Conservation (phyloP, 2,329 filamentous ascomycete species). For the Sporothrix luriei region DNA sequence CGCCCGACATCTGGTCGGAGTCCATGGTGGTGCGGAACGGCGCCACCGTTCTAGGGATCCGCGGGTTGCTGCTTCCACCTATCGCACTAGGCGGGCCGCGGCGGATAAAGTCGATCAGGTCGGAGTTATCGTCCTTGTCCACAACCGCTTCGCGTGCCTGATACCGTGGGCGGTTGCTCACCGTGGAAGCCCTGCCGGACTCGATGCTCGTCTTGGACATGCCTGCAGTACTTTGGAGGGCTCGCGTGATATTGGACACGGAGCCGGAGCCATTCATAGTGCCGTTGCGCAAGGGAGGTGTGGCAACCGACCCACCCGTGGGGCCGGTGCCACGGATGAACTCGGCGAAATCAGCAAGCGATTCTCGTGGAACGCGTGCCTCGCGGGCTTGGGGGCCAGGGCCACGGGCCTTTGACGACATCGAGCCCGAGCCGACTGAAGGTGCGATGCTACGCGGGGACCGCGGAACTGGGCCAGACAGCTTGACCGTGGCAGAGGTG, state of each 20-base stretch:
- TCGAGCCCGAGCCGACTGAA: constrained; percentile 26
- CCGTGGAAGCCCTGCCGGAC: constrained; percentile 45
- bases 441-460: constrained; percentile 40
- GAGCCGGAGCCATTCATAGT: constrained; percentile 33
- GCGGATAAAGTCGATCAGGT: constrained; percentile 93
- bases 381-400: constrained; percentile 63
- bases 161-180: constrained; percentile 53
- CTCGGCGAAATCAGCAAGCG: constrained; percentile 79
- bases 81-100: constrained; percentile 69
- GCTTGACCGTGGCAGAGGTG: constrained; percentile 35
- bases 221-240: constrained; percentile 40
- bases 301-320: constrained; percentile 41
- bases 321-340: constrained; percentile 88
- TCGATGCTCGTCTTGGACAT: constrained; percentile 46
- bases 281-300: neutral
- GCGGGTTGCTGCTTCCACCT: constrained; percentile 57
- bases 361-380: constrained; percentile 69
- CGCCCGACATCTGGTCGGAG: constrained; percentile 70
- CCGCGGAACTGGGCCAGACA: constrained; percentile 33
- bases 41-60: constrained; percentile 79
- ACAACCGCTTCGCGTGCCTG: constrained; percentile 72
- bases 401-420: constrained; percentile 42
- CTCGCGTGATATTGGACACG: constrained; percentile 40
- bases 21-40: constrained; percentile 86
- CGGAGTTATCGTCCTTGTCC: constrained; percentile 70